Conservation (phyloP, 768 basidiomycete genomes). For the Leucosporidium yakuticum region DNA sequence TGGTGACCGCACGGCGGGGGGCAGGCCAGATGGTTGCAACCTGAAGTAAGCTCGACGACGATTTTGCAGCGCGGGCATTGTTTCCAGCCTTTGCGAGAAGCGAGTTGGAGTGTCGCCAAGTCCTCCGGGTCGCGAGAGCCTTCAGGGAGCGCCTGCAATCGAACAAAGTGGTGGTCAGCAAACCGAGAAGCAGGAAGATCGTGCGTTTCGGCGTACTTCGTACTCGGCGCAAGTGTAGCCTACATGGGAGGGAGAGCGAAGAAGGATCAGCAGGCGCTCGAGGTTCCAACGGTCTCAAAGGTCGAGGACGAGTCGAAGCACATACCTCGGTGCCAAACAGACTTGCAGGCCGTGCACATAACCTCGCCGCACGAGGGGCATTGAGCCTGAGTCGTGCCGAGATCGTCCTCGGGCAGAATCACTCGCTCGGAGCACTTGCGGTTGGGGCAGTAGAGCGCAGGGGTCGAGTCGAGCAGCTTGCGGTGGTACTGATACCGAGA, state of each 20-base stretch:
- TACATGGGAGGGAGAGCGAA: neutral
- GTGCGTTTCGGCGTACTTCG: neutral
- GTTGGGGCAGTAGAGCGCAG: constrained; percentile 9
- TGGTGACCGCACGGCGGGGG: neutral
- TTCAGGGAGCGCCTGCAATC: constrained; percentile 6
- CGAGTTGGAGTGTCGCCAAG: neutral
- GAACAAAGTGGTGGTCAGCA: neutral
- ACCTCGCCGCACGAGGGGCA: neutral
- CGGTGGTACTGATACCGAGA: constrained; percentile 5
- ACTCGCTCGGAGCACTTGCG: constrained; percentile 7
- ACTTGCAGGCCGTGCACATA: neutral
- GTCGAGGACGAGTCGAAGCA: neutral
- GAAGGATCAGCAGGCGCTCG: too few relatives aligned
- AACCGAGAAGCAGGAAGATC: neutral
- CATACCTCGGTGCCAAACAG: neutral
- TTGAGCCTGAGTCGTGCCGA: neutral
- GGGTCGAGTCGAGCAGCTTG: constrained; percentile 13
- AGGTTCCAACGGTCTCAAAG: too few relatives aligned
- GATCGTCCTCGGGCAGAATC: neutral
- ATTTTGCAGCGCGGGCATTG: neutral
- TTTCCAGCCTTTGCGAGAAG: neutral
- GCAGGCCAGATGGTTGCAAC: constrained; percentile 16
- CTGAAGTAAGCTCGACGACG: constrained; percentile 1
- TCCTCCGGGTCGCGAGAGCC: constrained; percentile 2
- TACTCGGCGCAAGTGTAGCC: constrained; percentile 3